phyloP scores from a whole-genome alignment of 768 basidiomycete genomes.

The Lepiota venenata region DNA sequence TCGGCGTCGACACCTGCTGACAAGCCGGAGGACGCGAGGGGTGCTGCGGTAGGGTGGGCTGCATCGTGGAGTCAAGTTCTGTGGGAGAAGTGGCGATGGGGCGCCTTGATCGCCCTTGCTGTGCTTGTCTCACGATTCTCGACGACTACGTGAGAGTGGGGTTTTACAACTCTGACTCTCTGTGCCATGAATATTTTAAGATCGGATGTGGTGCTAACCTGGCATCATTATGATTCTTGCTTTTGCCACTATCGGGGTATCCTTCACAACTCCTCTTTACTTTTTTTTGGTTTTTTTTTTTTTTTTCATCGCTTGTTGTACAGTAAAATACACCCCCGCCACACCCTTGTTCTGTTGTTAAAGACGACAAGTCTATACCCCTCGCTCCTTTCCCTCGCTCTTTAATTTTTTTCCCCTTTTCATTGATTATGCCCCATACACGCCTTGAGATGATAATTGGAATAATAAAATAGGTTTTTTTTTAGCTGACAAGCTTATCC shows the following conservation, averaged over 20 bases:
- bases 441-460: neutral
- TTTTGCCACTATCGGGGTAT: no score
- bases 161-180: neutral
- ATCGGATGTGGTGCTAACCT: no score
- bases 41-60: constrained; percentile 47
- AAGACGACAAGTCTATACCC: neutral
- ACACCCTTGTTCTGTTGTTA: neutral
- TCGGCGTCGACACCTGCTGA: constrained; percentile 8
- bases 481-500: constrained; percentile 11
- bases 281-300: no score
- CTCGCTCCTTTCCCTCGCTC: neutral
- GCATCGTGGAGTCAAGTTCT: constrained; percentile 61
- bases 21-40: constrained; percentile 23
- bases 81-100: constrained; percentile 87
- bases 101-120: constrained; percentile 71
- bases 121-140: constrained; percentile 77
- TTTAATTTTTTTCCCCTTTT: neutral
- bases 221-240: no score
- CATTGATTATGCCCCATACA: neutral
- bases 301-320: no score
- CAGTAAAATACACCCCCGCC: no score
- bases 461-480: neutral
- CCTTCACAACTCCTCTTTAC: no score
- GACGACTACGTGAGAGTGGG: constrained; percentile 34
- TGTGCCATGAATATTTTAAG: no score